Evolutionary conservation across 768 basidiomycete species (phyloP), one percentile per base, ranked within the genome.

Genomic region (Pluteus cervinus): DNA sequence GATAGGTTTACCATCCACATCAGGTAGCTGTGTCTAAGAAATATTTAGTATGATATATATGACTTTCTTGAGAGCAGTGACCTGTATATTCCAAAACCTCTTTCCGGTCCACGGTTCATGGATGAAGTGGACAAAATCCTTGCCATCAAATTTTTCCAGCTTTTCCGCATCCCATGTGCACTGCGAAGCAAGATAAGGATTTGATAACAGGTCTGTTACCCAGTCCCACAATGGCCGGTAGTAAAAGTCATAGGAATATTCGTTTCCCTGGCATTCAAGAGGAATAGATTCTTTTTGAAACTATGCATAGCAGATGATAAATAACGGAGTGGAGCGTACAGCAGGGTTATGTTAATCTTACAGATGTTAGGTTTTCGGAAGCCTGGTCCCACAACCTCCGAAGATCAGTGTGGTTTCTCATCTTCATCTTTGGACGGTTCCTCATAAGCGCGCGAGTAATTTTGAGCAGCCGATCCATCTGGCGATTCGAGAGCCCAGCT

Each of bases 71-170:
- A 8, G 11, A 18, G 15, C n/a, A 43, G 43, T 20, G 36, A 66
- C 63, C 44, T 66, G 60, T 7, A 57, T 41, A 5, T 62, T 45
- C 61, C 62, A 66, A 28, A 48, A 62, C 2, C 22, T 9, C 24
- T 62, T 38, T 1, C 48, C 63, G 6, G 58, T 62, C 53, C 54
- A 56, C 5, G 59, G 62, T 31, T 68, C 62, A 44, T 55, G 37
- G 33, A 51, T 39, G 26, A 64, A 54, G 1, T 49, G 41, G 4
- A 48, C 34, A 37, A 50, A 61, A 16, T 35, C 14, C 18, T 14
- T 22, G 1, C 50, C 52, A 44, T 61, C 44, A 23, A 41, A 56
- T 28, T 57, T 60, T 29, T 31, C 58, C 4, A 59, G 36, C 8
- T 34, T 32, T 33, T 51, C 36, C 7, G 62, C 61, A 53, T 65